Base-by-base conservation (phyloP, 495 filamentous ascomycete species). In the Annulohypoxylon moriforme region DNA sequence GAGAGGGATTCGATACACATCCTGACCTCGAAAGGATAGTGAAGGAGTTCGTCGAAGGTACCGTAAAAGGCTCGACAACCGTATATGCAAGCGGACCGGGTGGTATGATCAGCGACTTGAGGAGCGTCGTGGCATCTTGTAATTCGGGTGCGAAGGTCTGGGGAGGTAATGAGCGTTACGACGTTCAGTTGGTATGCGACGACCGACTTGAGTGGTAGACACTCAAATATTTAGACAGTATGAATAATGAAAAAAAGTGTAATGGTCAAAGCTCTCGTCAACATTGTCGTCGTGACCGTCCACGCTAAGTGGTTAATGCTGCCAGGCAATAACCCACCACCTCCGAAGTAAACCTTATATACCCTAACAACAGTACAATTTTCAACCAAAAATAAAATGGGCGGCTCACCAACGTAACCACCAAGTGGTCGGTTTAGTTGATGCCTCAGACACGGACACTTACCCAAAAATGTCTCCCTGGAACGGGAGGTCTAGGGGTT, bases 21-120 rank as follows among this genome's bases (percentile, higher is more conserved):
- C 77, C 84, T 13, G 76, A 83, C 38, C 72, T 85, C 7, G 20
- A 60, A 1, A 68, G 67, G 4, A 55, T 80, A 13, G 77, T 85
- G 9, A 56, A 57, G 6, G 75, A 73, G n/a, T 85, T 84, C 33
- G 74, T 83, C 3, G 77, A 71, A 5, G 57, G 53, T 16, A 80
- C 80, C 3, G 71, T 77, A 0, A 70, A 78, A 2, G 88, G 88
- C 0, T 80, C 84, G 6, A 88, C 86, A 1, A 75, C 81, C 10
- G 87, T 92, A 0, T 79, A 90, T 71, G 89, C 82, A 0, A 90
- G 88, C 69, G 89, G 89, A 16, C 89, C 90, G 18, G 78, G 81
- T n/a, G 82, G 79, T 1, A 87, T 91, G 85, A 84, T 89, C 3
- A 81, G 78, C 2, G 86, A 88, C 52, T 64, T 91, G 55, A 79